phyloP scores from a whole-genome alignment of 805 yeast species.

The Danielia reshetovae region DNA sequence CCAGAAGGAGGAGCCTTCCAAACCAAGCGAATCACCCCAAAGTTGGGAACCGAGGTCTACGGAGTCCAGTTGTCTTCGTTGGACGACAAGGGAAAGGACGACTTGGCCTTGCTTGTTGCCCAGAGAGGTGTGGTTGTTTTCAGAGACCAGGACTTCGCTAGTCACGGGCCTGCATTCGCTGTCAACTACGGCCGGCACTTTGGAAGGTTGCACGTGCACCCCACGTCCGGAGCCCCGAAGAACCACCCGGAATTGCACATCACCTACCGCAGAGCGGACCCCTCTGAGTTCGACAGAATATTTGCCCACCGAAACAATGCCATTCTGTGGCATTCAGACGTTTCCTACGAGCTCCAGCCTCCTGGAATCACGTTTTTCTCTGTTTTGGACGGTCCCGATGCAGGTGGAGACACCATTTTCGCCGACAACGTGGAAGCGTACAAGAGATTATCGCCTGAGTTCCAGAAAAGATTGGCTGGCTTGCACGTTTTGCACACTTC shows the following conservation, averaged over 20 bases:
- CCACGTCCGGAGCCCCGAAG: conserved; percentile 68
- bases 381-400: conserved; percentile 52
- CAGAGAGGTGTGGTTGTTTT: conserved; percentile 67
- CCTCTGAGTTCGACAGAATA: conserved; percentile 14
- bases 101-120: conserved; percentile 64
- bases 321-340: conserved; percentile 68
- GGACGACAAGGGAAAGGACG: conserved; percentile 55
- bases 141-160: conserved; percentile 57
- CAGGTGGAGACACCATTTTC: conserved; percentile 79
- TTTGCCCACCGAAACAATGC: conserved; percentile 29
- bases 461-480: conserved; percentile 55
- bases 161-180: conserved; percentile 45
- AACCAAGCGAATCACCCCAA: conserved; percentile 54
- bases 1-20: conserved; percentile 27
- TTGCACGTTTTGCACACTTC: conserved; percentile 70
- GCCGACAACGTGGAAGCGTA: conserved; percentile 71
- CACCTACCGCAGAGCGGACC: conserved; percentile 18
- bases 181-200: conserved; percentile 58
- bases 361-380: conserved; percentile 68
- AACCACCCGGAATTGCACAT: conserved; percentile 21
- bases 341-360: conserved; percentile 68
- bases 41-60: conserved; percentile 60
- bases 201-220: conserved; percentile 71
- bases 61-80: conserved; percentile 59
- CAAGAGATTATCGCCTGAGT: conserved; percentile 62